Conservation (phyloP, 1,139 yeast species). For the Candida neerlandica region DNA sequence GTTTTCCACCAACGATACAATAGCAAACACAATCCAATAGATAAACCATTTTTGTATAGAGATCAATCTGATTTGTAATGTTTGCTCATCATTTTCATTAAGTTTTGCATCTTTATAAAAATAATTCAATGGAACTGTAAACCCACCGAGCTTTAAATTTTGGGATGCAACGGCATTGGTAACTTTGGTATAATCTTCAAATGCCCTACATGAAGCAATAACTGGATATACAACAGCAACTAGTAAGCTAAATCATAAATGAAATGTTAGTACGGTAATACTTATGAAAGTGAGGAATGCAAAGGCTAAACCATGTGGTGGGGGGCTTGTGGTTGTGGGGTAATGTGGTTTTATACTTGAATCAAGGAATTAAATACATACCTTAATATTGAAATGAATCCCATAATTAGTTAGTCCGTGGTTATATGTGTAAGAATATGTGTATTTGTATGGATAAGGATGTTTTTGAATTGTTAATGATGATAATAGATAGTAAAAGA, state of each 20-base stretch:
- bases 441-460: neutral
- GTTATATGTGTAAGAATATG: neutral
- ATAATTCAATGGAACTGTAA: conserved; percentile 35
- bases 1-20: conserved; percentile 34
- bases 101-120: conserved; percentile 9
- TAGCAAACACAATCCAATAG: conserved; percentile 57
- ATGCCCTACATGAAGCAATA: conserved; percentile 54
- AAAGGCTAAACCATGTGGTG: neutral
- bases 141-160: conserved; percentile 33
- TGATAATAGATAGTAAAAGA: neutral
- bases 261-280: neutral
- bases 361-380: conserved; percentile 14
- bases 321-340: neutral
- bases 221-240: conserved; percentile 55
- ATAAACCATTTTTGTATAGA: conserved; percentile 57
- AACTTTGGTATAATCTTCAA: conserved; percentile 40
- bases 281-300: neutral
- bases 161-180: conserved; percentile 27
- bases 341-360: neutral
- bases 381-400: conserved; percentile 21
- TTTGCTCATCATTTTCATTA: conserved; percentile 19
- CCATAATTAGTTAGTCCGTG: conserved; percentile 13
- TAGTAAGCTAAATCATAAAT: conserved; percentile 15
- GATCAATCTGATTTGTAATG: conserved; percentile 32
- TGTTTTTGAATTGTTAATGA: neutral